These are phyloP conservation scores for Neurospora crassa DNA, from an alignment of 2,329 filamentous ascomycete species.

Conservation along the genomic window DNA sequence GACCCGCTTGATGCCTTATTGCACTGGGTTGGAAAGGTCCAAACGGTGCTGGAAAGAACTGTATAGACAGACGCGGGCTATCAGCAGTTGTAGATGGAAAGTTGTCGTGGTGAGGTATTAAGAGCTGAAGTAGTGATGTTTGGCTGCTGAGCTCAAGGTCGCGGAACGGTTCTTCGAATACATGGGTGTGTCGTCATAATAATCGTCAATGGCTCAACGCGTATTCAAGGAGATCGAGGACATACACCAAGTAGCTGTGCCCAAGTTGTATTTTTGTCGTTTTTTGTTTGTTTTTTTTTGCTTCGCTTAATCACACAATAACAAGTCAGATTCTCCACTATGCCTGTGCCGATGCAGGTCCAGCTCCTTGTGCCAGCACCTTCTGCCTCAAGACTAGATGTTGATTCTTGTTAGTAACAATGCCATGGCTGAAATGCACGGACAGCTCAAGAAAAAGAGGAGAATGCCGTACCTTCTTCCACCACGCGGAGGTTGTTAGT, in stretches of 20 bases:
- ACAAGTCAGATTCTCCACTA: constrained; percentile 5
- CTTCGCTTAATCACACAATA: neutral
- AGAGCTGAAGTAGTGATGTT: neutral
- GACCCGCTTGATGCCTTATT: constrained; percentile 9
- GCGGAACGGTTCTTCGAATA: neutral
- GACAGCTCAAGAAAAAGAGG: neutral
- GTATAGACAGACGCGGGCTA: neutral
- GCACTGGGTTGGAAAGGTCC: constrained; percentile 10
- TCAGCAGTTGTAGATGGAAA: constrained; percentile 1
- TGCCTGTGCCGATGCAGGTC: constrained; percentile 9
- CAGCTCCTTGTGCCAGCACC: constrained; percentile 20
- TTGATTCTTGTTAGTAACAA: constrained; percentile 4
- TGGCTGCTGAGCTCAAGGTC: neutral
- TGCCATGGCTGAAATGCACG: neutral
- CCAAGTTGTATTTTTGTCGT: neutral
- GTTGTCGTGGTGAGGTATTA: neutral
- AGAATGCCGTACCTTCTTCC: constrained; percentile 60
- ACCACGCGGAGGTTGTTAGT: constrained; percentile 75
- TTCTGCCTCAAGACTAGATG: constrained; percentile 29
- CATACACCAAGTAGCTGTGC: neutral
- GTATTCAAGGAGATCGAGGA: neutral
- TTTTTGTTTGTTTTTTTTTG: no score
- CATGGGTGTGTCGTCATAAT: neutral
- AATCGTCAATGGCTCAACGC: neutral
- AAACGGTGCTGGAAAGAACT: constrained; percentile 7